These are phyloP conservation scores for Penicillium parvum DNA, from an alignment of 495 filamentous ascomycete species.

Conservation along the genomic window DNA sequence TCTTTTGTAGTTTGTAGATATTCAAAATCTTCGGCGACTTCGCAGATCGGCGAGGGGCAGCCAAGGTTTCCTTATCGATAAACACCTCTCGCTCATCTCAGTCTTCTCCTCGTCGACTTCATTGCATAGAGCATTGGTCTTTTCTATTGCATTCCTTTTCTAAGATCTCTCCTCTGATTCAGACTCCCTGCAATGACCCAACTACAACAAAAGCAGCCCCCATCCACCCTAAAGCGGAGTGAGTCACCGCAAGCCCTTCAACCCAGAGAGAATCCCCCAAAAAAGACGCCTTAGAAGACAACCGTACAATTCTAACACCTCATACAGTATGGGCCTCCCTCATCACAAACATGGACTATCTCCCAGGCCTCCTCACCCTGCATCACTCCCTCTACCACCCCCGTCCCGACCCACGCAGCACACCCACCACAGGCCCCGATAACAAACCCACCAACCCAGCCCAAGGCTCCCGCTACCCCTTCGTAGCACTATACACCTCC, in stretches of 20 bases:
- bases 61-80: background rate
- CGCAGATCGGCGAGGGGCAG: background rate
- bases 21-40: background rate
- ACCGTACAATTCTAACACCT: conserved; percentile 9
- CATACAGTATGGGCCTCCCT: conserved; percentile 25
- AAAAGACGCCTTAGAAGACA: no score
- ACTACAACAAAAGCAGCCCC: background rate
- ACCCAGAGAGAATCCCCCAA: conserved; percentile 3
- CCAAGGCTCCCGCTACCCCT: conserved; percentile 16
- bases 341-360: conserved; percentile 29
- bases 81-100: background rate
- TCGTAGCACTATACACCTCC: conserved; percentile 28
- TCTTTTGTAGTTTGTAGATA: no score
- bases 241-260: background rate
- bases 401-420: conserved; percentile 5
- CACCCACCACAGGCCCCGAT: no score
- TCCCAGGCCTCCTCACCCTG: conserved; percentile 30
- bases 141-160: background rate
- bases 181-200: no score
- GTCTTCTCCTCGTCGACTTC: background rate
- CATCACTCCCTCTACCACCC: conserved; percentile 21
- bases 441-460: background rate
- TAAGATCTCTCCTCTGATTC: no score
- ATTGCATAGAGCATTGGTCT: background rate
- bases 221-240: conserved; percentile 16